Evolutionary conservation across 371 early-diverging fungal species (phyloP), one percentile per base, ranked within the genome.

Genomic region (Cokeromyces recurvatus): DNA sequence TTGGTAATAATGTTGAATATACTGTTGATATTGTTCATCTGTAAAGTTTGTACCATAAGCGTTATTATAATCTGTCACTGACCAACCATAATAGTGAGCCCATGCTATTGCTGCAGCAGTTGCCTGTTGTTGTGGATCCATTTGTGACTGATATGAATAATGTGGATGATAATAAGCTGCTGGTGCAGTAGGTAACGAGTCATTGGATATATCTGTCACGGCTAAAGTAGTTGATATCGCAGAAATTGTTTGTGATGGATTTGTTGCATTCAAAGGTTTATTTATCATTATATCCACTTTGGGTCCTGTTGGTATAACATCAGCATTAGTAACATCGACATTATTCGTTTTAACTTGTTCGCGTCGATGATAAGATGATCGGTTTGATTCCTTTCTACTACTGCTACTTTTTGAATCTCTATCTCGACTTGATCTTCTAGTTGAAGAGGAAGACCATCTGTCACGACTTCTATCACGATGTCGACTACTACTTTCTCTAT

Each of bases 1-100:
- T 50, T 59, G 59, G 43, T 64, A 64, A 31, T 64, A 64, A 21
- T 57, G 47, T 37, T 56, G 52, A 35, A 35, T 39, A 32, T 65
- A 60, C 32, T 65, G 54, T 24, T 59, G 57, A 21, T 64, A 59
- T 34, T 59, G 51, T 35, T 54, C 60, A 16, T 47, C 43, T 21
- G 57, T 56, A 31, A 51, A 58, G 17, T 55, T 39, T 19, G 55
- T 36, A 12, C 43, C 44, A 14, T 38, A 42, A 35, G 48, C 37
- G 21, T 42, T 48, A 8, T 38, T 40, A 25, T 62, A 55, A 41
- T 62, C 54, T 2, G 38, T 24, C 6, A 37, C 39, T 15, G 55
- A 38, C 56, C 53, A 62, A 24, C 46, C 48, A 38, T 62, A 61
- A 36, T 59, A 62, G 16, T 44, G 40, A 23, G 17, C 23, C 63